Evolutionary conservation across 768 basidiomycete species (phyloP).

Genomic region (Piloderma croceum): DNA sequence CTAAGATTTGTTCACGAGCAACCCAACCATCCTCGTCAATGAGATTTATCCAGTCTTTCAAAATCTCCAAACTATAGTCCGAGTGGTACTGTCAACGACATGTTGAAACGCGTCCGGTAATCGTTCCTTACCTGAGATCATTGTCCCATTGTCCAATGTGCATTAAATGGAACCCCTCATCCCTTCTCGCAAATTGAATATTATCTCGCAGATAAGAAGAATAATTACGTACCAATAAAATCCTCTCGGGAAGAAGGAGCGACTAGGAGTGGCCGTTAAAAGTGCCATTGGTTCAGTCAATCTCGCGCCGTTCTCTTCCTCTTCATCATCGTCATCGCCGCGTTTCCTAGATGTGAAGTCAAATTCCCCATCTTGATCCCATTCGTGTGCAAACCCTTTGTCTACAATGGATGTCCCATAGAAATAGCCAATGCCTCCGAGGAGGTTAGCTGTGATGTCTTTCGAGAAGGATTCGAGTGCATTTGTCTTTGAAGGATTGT

Average conservation of each 20-base stretch:
- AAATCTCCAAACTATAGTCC: constrained; percentile 67
- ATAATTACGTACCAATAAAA: constrained; percentile 81
- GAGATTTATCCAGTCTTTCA: constrained; percentile 83
- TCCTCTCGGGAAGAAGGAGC: constrained; percentile 95
- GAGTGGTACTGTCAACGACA: not conserved
- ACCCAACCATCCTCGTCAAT: constrained; percentile 97
- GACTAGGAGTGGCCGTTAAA: constrained; percentile 88
- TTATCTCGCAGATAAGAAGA: constrained; percentile 2
- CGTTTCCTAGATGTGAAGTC: constrained; percentile 29
- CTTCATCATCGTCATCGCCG: constrained; percentile 34
- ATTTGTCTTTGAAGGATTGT: constrained; percentile 39
- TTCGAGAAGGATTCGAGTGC: constrained; percentile 72
- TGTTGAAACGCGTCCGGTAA: not conserved
- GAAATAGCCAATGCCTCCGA: constrained; percentile 94
- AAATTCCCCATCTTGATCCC: constrained; percentile 71
- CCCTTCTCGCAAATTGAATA: constrained; percentile 46
- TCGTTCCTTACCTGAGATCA: constrained; percentile 65
- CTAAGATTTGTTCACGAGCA: constrained; percentile 91
- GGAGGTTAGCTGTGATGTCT: constrained; percentile 82
- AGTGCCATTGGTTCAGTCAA: constrained; percentile 72
- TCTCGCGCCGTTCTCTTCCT: constrained; percentile 46
- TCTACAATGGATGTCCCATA: constrained; percentile 88
- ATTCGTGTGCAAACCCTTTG: constrained; percentile 79
- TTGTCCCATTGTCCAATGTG: constrained; percentile 93
- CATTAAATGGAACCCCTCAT: constrained; percentile 93